Evolutionary conservation across 805 yeast species (phyloP).

Genomic region (Metschnikowia henanensis): DNA sequence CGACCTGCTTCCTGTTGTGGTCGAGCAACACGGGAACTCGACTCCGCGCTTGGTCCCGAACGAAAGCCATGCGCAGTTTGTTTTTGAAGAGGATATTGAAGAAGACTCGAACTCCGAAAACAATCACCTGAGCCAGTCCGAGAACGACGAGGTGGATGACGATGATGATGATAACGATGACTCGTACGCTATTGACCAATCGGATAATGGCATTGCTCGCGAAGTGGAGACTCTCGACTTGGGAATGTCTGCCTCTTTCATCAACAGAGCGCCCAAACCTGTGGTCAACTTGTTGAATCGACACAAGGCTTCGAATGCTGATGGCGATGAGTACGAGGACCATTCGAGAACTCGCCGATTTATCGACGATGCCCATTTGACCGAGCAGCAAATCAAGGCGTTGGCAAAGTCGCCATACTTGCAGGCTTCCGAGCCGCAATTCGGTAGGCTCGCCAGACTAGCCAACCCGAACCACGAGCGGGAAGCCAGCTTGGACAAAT

Average conservation of each 20-base stretch:
- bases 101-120: too few relatives aligned
- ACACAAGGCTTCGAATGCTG: constrained; percentile 18
- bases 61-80: constrained; percentile 19
- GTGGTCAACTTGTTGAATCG: constrained; percentile 33
- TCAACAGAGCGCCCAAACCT: constrained; percentile 38
- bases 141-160: background rate
- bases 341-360: constrained; percentile 30
- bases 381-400: constrained; percentile 52
- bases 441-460: constrained; percentile 44
- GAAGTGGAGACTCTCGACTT: constrained; percentile 35
- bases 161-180: constrained; percentile 10
- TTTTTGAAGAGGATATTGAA: constrained; percentile 18
- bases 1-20: constrained; percentile 24
- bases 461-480: constrained; percentile 32
- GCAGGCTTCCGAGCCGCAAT: constrained; percentile 59
- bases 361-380: constrained; percentile 32
- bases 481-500: constrained; percentile 11
- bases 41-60: constrained; percentile 28
- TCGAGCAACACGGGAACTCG: constrained; percentile 22
- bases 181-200: constrained; percentile 2
- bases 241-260: constrained; percentile 42
- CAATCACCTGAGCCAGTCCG: constrained; percentile 16
- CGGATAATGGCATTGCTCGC: constrained; percentile 13
- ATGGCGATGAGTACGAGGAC: constrained; percentile 31
- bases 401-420: constrained; percentile 55